Evolutionary conservation across 2,329 filamentous ascomycete genomes (phyloP).

Genomic region (Dactylellina parvicollis): DNA sequence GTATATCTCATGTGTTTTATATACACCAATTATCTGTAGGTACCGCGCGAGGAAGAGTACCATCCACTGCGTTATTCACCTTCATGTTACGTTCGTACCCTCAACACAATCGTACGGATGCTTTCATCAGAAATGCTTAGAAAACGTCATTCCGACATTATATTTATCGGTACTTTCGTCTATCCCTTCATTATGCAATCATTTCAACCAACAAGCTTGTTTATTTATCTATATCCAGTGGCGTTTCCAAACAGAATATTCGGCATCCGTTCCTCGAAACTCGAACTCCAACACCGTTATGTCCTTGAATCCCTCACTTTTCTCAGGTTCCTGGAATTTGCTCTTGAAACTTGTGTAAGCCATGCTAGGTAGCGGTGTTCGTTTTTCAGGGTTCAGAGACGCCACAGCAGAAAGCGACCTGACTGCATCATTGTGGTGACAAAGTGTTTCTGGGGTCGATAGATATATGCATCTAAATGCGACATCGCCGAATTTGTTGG

Average conservation of each 20-base stretch:
- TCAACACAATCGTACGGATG: too few relatives aligned
- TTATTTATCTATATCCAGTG: slow-evolving; percentile 23
- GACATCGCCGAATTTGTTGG: slow-evolving; percentile 71
- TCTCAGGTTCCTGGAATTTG: slow-evolving; percentile 76
- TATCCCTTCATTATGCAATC: not conserved
- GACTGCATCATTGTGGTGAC: slow-evolving; percentile 87
- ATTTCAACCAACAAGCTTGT: not conserved
- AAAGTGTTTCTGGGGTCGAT: slow-evolving; percentile 74
- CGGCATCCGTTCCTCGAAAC: slow-evolving; percentile 61
- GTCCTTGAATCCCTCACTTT: slow-evolving; percentile 84
- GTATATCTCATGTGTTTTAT: not conserved
- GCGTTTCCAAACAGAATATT: slow-evolving; percentile 44
- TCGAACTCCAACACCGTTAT: slow-evolving; percentile 78
- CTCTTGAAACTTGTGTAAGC: slow-evolving; percentile 81
- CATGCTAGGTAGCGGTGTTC: slow-evolving; percentile 76
- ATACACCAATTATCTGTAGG: too few relatives aligned
- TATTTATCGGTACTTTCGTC: too few relatives aligned
- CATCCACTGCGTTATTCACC: too few relatives aligned
- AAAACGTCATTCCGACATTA: too few relatives aligned
- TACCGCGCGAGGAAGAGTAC: too few relatives aligned
- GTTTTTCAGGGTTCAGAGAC: slow-evolving; percentile 77
- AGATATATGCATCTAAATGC: slow-evolving; percentile 89
- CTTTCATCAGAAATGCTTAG: too few relatives aligned
- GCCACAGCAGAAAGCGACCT: slow-evolving; percentile 62
- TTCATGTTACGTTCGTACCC: too few relatives aligned